Percentiles rank a stretch among this genome's conserved stretches.
These are phyloP conservation scores for Pleurotus eryngii DNA, from an alignment of 768 basidiomycete species.

Conservation along the genomic window DNA sequence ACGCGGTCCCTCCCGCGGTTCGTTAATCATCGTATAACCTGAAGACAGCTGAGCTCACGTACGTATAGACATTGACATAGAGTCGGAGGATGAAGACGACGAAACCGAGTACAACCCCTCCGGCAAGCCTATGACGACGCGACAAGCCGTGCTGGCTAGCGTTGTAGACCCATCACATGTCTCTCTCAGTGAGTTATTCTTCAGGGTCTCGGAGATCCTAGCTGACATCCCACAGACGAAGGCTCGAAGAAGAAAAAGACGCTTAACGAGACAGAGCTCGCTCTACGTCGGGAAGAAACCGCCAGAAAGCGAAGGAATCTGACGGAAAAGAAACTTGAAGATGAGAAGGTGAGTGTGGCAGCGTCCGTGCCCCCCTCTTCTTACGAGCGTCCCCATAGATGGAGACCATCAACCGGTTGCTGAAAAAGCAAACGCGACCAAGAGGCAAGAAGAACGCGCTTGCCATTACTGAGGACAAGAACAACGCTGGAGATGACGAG, in stretches of 20 bases:
- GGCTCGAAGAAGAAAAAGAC: conserved; percentile 56
- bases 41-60: not conserved
- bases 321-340: conserved; percentile 79
- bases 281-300: conserved; percentile 73
- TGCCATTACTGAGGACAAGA: conserved; percentile 45
- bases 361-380: too few species aligned
- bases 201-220: not conserved
- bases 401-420: conserved; percentile 85
- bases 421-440: conserved; percentile 79
- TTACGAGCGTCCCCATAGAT: conserved; percentile 36
- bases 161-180: conserved; percentile 70
- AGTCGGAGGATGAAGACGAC: conserved; percentile 33
- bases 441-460: conserved; percentile 54
- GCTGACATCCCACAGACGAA: conserved; percentile 12
- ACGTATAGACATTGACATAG: conserved; percentile 32
- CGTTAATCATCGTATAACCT: not conserved
- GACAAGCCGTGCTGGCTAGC: conserved; percentile 71
- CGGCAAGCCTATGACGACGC: conserved; percentile 43
- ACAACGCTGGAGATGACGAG: conserved; percentile 32
- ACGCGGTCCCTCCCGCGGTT: conserved; percentile 10
- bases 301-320: conserved; percentile 79
- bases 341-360: conserved; percentile 57
- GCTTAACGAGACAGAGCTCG: conserved; percentile 69
- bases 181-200: conserved; percentile 42
- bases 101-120: conserved; percentile 11